Evolutionary conservation across 2,329 filamentous ascomycete genomes (phyloP).

Genomic region (Ceratocystis lukuohia): DNA sequence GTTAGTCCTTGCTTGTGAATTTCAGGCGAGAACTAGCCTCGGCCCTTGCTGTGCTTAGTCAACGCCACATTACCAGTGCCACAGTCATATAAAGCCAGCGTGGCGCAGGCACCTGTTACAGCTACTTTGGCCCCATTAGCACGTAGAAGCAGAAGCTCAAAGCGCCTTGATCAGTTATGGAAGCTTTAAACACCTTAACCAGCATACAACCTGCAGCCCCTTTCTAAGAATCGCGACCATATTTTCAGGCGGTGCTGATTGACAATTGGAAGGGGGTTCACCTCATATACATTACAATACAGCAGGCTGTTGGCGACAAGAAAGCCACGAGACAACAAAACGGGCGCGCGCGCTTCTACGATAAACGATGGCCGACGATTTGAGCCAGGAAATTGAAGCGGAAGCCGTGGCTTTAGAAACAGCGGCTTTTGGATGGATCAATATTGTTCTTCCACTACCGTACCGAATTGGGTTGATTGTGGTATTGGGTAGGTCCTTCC

Average conservation of each 20-base stretch:
- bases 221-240: neutral
- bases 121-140: neutral
- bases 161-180: neutral
- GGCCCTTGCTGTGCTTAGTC: neutral
- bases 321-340: neutral
- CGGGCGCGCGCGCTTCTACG: neutral
- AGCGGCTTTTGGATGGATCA: constrained; percentile 18
- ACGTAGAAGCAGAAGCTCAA: neutral
- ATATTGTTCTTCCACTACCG: constrained; percentile 54
- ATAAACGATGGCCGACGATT: constrained; percentile 13
- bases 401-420: constrained; percentile 18
- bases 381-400: constrained; percentile 18
- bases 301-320: neutral
- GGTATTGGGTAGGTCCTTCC: constrained; percentile 54
- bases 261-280: neutral
- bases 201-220: neutral
- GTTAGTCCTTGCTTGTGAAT: neutral
- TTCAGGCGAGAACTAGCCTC: neutral
- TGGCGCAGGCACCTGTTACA: neutral
- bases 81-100: neutral
- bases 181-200: neutral
- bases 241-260: neutral
- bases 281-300: neutral
- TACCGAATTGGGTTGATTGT: constrained; percentile 79
- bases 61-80: neutral